Evolutionary conservation across 225 moss, liverwort and hornwort species (phyloP).

Genomic region (Lunularia cruciata): DNA sequence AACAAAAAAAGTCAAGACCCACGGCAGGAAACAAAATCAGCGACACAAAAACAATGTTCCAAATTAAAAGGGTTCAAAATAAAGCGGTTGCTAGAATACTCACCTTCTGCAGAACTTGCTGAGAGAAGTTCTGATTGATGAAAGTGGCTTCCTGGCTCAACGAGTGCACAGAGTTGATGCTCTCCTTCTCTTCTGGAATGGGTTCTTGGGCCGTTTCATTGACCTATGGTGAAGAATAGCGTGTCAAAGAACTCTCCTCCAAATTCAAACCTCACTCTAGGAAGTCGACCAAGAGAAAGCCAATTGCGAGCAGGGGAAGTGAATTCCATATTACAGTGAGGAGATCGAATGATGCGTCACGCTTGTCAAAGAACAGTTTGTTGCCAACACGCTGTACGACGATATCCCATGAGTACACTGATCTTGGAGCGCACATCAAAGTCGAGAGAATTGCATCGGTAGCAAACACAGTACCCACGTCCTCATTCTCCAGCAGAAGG

Average conservation of each 20-base stretch:
- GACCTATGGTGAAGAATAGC: slow-evolving; percentile 43
- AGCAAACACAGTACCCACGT: slow-evolving; percentile 93
- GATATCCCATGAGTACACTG: slow-evolving; percentile 98
- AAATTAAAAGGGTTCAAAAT: no score
- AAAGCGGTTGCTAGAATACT: no score
- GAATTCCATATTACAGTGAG: slow-evolving; percentile 60
- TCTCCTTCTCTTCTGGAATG: slow-evolving; percentile 97
- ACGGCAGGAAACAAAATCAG: not conserved
- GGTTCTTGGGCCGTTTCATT: slow-evolving; percentile 98
- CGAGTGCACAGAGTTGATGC: slow-evolving; percentile 89
- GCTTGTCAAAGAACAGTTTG: slow-evolving; percentile 93
- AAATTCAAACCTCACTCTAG: not conserved
- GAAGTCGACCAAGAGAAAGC: not conserved
- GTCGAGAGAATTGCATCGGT: slow-evolving; percentile 96
- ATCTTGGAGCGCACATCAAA: slow-evolving; percentile 94
- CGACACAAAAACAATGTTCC: no score
- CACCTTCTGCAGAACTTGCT: slow-evolving; percentile 93
- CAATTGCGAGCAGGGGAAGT: not conserved
- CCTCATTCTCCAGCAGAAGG: slow-evolving; percentile 84
- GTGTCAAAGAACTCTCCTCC: no score
- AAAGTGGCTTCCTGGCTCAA: slow-evolving; percentile 98
- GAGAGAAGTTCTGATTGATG: slow-evolving; percentile 97
- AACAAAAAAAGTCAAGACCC: no score
- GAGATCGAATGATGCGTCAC: slow-evolving; percentile 92
- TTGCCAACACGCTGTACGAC: slow-evolving; percentile 97